A percentile compares a stretch with the other conserved stretches of the same genome.
Conservation (phyloP, 176 grass and related monocot species). For the Triticum urartu region DNA sequence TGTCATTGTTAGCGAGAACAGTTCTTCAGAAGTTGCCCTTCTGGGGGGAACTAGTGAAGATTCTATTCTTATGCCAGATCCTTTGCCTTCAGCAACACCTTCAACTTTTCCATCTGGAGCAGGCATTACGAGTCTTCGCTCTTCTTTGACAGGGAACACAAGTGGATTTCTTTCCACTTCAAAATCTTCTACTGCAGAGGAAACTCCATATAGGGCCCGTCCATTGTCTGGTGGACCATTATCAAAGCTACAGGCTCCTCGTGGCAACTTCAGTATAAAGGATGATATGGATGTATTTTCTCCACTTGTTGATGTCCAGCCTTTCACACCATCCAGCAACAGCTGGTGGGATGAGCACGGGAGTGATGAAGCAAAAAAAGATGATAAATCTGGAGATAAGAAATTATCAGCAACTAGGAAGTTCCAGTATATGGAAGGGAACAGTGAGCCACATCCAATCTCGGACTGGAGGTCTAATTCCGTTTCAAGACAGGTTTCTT, state of each 20-base stretch:
- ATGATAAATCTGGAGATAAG: constrained; percentile 62
- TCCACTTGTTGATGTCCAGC: constrained; percentile 94
- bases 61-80: constrained; percentile 97
- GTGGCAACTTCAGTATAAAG: constrained; percentile 69
- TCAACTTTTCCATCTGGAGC: constrained; percentile 50
- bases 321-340: constrained; percentile 81
- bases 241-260: constrained; percentile 59
- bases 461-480: constrained; percentile 71
- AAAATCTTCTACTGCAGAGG: constrained; percentile 43
- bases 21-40: constrained; percentile 91
- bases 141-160: constrained; percentile 51
- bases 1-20: constrained; percentile 74
- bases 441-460: constrained; percentile 59
- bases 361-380: constrained; percentile 64
- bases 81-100: constrained; percentile 65
- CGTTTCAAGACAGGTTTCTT: constrained; percentile 65
- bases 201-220: constrained; percentile 58
- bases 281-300: constrained; percentile 99
- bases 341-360: constrained; percentile 92
- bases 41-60: constrained; percentile 83
- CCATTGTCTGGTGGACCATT: constrained; percentile 52
- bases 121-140: constrained; percentile 49
- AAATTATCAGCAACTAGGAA: constrained; percentile 59
- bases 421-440: constrained; percentile 59
- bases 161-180: constrained; percentile 43